phyloP scores from a whole-genome alignment of 164 flowering plant species.

The Berberis vulgaris region DNA sequence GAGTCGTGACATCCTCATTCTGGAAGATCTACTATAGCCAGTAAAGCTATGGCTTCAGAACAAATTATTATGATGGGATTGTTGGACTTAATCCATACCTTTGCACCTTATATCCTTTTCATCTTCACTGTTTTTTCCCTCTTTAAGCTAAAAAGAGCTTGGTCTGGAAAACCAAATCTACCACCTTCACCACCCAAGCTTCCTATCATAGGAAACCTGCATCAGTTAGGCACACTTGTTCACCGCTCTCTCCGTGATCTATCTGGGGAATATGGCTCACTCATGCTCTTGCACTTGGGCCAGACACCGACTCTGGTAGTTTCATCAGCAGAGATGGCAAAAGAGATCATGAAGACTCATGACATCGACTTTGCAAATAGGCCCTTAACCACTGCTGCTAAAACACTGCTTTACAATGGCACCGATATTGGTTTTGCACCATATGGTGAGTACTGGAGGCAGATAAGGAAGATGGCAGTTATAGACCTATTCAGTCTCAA shows the following conservation, averaged over 20 bases:
- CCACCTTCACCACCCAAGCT: constrained; percentile 5
- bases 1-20: no score
- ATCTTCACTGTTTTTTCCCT: background rate
- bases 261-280: background rate
- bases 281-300: constrained; percentile 6
- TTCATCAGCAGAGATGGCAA: constrained; percentile 8
- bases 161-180: background rate
- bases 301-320: constrained; percentile 1
- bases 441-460: constrained; percentile 10
- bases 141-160: background rate
- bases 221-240: background rate
- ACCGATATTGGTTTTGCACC: constrained; percentile 3
- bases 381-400: background rate
- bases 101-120: background rate
- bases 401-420: constrained; percentile 4
- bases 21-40: no score
- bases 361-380: constrained; percentile 8
- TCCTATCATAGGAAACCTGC: constrained; percentile 7
- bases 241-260: constrained; percentile 3
- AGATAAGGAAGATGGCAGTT: constrained; percentile 3
- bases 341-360: constrained; percentile 10
- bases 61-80: no score
- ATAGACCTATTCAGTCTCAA: constrained; percentile 5
- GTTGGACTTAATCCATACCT: background rate
- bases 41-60: no score